phyloP scores from a whole-genome alignment of 805 yeast genomes.

The Yamadazyma phyllophila region DNA sequence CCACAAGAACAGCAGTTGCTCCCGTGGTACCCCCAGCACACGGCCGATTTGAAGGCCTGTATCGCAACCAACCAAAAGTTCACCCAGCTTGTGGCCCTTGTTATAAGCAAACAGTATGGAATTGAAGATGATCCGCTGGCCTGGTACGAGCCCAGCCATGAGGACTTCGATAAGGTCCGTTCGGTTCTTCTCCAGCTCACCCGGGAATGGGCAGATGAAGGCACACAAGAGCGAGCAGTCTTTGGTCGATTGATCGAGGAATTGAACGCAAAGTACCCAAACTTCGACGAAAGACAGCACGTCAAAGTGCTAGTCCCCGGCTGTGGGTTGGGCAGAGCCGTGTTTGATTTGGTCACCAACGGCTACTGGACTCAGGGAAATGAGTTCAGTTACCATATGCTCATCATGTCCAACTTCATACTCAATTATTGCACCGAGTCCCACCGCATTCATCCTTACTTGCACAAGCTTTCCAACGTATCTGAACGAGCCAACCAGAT shows the following conservation, averaged over 20 bases:
- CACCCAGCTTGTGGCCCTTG: constrained; percentile 39
- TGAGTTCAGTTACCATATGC: constrained; percentile 65
- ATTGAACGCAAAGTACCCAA: constrained; percentile 36
- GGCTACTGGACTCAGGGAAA: constrained; percentile 69
- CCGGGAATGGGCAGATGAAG: constrained; percentile 64
- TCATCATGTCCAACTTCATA: constrained; percentile 52
- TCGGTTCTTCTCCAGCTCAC: constrained; percentile 54
- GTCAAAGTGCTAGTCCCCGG: constrained; percentile 58
- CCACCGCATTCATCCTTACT: constrained; percentile 49
- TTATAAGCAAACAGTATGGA: constrained; percentile 52
- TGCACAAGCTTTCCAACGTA: constrained; percentile 52
- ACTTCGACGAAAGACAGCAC: constrained; percentile 28
- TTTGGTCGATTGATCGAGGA: constrained; percentile 38
- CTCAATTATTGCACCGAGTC: constrained; percentile 46
- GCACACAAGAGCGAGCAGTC: constrained; percentile 43
- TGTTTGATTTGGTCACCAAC: constrained; percentile 49
- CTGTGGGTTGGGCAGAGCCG: constrained; percentile 60
- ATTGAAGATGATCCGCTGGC: constrained; percentile 30
- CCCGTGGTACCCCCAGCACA: constrained; percentile 50
- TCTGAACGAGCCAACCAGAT: constrained; percentile 44
- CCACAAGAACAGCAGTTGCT: constrained; percentile 40
- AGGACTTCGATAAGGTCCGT: constrained; percentile 57
- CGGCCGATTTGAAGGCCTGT: constrained; percentile 39
- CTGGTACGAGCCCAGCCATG: constrained; percentile 42
- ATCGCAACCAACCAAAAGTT: constrained; percentile 46